These are phyloP conservation scores for Globisporangium takayamanum DNA, from an alignment of 352 stramenopile genomes.

Conservation along the genomic window DNA sequence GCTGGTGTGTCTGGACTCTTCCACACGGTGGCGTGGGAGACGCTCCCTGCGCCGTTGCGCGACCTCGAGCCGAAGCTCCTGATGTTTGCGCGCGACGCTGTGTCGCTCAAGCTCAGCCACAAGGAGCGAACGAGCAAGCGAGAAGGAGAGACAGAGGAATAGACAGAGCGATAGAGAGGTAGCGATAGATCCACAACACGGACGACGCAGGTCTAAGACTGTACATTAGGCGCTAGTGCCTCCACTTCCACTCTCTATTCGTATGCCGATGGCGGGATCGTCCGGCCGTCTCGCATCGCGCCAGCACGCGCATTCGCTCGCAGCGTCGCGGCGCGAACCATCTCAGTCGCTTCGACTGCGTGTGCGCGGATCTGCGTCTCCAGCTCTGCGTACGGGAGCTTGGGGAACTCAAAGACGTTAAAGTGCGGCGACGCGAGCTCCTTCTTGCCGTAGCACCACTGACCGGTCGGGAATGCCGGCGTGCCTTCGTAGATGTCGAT, in stretches of 20 bases:
- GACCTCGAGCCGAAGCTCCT: conserved; percentile 28
- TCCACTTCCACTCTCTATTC: neutral
- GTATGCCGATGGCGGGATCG: neutral
- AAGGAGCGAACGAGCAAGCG: neutral
- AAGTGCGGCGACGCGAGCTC: conserved; percentile 29
- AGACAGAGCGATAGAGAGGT: neutral
- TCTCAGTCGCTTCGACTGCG: conserved; percentile 20
- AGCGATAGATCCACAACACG: no score
- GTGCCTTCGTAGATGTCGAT: conserved; percentile 43
- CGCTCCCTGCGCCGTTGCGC: conserved; percentile 16
- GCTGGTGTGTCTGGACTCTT: conserved; percentile 15
- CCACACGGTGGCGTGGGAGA: conserved; percentile 28
- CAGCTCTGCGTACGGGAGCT: conserved; percentile 19
- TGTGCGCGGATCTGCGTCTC: conserved; percentile 22
- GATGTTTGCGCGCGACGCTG: conserved; percentile 25
- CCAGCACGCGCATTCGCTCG: neutral
- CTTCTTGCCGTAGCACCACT: conserved; percentile 50
- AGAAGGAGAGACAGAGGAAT: neutral
- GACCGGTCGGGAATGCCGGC: conserved; percentile 27
- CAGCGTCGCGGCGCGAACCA: conserved; percentile 5
- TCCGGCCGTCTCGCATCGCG: neutral
- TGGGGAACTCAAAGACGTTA: conserved; percentile 17
- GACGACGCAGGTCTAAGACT: no score
- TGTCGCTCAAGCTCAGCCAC: conserved; percentile 6
- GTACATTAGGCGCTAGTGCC: no score